Evolutionary conservation across 805 yeast genomes (phyloP).

Genomic region (Tetrapisispora iriomotensis): DNA sequence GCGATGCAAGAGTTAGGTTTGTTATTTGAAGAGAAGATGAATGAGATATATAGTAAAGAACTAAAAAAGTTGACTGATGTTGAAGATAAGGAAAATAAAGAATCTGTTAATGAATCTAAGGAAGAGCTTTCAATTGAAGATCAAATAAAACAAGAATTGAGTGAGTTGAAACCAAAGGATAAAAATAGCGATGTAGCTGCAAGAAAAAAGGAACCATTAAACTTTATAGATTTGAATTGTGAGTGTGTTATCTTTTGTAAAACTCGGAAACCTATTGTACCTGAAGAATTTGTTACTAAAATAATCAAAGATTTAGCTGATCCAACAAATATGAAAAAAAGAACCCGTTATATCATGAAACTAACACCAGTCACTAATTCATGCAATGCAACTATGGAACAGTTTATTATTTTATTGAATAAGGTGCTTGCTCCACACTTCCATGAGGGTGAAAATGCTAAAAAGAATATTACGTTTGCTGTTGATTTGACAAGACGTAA

Average conservation of each 20-base stretch:
- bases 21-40: constrained; percentile 46
- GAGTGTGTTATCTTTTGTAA: constrained; percentile 84
- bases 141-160: constrained; percentile 60
- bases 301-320: constrained; percentile 53
- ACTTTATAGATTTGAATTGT: constrained; percentile 57
- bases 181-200: constrained; percentile 18
- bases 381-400: constrained; percentile 61
- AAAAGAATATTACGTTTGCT: constrained; percentile 48
- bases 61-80: constrained; percentile 15
- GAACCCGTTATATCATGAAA: constrained; percentile 66
- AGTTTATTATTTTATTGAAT: constrained; percentile 49
- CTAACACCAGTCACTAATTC: constrained; percentile 73
- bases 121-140: constrained; percentile 61
- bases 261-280: constrained; percentile 67
- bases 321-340: constrained; percentile 36
- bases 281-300: constrained; percentile 56
- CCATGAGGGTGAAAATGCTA: constrained; percentile 35
- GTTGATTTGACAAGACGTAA: constrained; percentile 72
- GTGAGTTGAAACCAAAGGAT: constrained; percentile 39
- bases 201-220: constrained; percentile 39
- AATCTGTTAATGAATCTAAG: constrained; percentile 23
- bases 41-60: constrained; percentile 37
- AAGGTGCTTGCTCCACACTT: constrained; percentile 61
- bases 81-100: constrained; percentile 11
- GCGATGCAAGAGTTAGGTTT: constrained; percentile 65